phyloP scores from a whole-genome alignment of 108 stramenopile species.

The Cylindrotheca fusiformis region DNA sequence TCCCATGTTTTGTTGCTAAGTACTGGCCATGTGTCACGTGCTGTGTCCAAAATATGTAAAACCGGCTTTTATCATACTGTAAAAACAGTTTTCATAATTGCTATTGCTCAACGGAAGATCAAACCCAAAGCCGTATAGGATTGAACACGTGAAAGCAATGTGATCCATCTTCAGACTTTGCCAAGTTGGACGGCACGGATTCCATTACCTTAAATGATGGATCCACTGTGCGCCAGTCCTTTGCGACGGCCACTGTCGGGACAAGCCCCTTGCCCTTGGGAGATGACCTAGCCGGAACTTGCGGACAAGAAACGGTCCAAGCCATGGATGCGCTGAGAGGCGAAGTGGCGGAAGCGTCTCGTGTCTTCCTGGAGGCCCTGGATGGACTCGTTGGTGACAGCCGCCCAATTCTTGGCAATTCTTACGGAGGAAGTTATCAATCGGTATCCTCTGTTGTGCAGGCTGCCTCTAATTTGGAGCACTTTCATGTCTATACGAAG shows the following conservation, averaged over 20 bases:
- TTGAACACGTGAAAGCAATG: too few species aligned
- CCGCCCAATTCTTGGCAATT: constrained; percentile 14
- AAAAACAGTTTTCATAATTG: too few species aligned
- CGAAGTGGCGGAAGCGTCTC: constrained; percentile 44
- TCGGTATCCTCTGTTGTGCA: constrained; percentile 37
- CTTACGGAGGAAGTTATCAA: constrained; percentile 18
- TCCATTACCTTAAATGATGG: constrained; percentile 14
- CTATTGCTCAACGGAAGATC: too few species aligned
- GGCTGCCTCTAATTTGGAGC: constrained; percentile 53
- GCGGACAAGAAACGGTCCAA: constrained; percentile 43
- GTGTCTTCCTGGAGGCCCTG: constrained; percentile 48
- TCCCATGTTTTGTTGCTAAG: too few species aligned
- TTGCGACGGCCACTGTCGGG: constrained; percentile 60
- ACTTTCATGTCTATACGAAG: constrained; percentile 64
- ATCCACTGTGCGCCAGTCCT: constrained; percentile 31
- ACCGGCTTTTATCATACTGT: too few species aligned
- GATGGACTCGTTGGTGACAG: constrained; percentile 29
- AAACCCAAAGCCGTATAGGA: too few species aligned
- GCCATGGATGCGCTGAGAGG: constrained; percentile 66
- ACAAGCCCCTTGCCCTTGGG: constrained; percentile 22
- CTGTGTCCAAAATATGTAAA: too few species aligned
- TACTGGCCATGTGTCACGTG: too few species aligned
- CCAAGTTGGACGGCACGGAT: too few species aligned
- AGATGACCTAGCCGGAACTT: constrained; percentile 27
- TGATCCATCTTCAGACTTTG: too few species aligned